A percentile compares a stretch with the other conserved stretches of the same genome.
Conservation (phyloP, 345 rosid species). For the Melaleuca quinquenervia region DNA sequence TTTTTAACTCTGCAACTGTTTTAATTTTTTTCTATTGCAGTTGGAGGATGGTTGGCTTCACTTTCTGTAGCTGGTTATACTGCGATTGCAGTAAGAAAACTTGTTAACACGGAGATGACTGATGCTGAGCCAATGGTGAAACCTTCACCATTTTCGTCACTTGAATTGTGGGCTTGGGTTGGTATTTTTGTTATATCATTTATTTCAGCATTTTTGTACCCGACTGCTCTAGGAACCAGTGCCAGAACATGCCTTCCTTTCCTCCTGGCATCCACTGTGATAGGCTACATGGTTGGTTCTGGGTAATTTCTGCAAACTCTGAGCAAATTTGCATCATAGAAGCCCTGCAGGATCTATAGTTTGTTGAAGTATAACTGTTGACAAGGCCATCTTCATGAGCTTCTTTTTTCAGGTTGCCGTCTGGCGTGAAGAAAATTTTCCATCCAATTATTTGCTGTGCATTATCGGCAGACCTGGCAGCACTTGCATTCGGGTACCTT, state of each 20-base stretch:
- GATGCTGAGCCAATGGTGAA: slow-evolving; percentile 94
- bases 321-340: background rate
- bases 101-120: slow-evolving; percentile 71
- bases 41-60: slow-evolving; percentile 92
- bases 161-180: slow-evolving; percentile 73
- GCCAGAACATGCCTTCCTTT: slow-evolving; percentile 90
- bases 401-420: slow-evolving; percentile 53
- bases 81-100: slow-evolving; percentile 76
- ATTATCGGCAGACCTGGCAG: slow-evolving; percentile 73
- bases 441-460: slow-evolving; percentile 89
- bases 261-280: slow-evolving; percentile 79
- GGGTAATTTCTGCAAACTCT: slow-evolving; percentile 30
- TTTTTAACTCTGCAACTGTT: background rate
- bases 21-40: slow-evolving; percentile 15
- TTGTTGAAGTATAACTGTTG: background rate
- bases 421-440: slow-evolving; percentile 55
- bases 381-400: background rate
- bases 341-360: background rate
- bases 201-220: slow-evolving; percentile 49
- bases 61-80: slow-evolving; percentile 84
- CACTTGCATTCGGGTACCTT: slow-evolving; percentile 70
- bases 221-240: slow-evolving; percentile 57
- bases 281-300: slow-evolving; percentile 82
- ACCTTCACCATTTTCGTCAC: slow-evolving; percentile 63
- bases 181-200: slow-evolving; percentile 70